These are phyloP conservation scores for Epichloe gansuensis DNA, from an alignment of 2,329 filamentous ascomycete genomes.

Conservation along the genomic window DNA sequence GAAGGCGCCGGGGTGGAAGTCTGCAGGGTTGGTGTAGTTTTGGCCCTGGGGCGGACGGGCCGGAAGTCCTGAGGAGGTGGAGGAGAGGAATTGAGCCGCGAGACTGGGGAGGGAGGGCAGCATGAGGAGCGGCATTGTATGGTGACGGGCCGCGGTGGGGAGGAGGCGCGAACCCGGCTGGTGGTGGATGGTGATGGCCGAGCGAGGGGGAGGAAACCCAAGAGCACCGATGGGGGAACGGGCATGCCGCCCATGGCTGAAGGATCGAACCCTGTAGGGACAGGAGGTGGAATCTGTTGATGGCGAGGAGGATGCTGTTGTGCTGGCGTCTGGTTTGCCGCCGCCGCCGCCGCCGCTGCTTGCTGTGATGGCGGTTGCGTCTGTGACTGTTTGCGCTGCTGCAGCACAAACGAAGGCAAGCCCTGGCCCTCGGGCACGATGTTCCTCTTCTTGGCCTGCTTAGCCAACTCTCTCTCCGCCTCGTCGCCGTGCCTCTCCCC, in stretches of 20 bases:
- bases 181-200: constrained; percentile 14
- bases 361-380: neutral
- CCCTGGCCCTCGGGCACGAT: constrained; percentile 71
- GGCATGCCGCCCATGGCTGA: constrained; percentile 15
- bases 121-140: constrained; percentile 17
- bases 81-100: constrained; percentile 26
- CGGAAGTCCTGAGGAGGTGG: constrained; percentile 39
- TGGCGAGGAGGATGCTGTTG: constrained; percentile 15
- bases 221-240: neutral
- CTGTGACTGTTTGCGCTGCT: constrained; percentile 8
- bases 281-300: constrained; percentile 8
- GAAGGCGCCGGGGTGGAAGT: constrained; percentile 34
- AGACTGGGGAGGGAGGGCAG: constrained; percentile 11
- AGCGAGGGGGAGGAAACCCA: constrained; percentile 12
- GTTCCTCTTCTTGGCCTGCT: constrained; percentile 88
- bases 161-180: constrained; percentile 27
- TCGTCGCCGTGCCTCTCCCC: constrained; percentile 88
- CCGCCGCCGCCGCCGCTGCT: constrained; percentile 3
- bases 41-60: constrained; percentile 37
- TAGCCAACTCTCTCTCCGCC: constrained; percentile 82
- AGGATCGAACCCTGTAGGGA: constrained; percentile 24
- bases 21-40: constrained; percentile 33
- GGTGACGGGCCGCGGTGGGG: constrained; percentile 18
- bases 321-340: constrained; percentile 10
- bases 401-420: constrained; percentile 61